Evolutionary conservation across 176 grass and related monocot species (phyloP), one percentile per base, ranked within the genome.

Genomic region (Zea mays): DNA sequence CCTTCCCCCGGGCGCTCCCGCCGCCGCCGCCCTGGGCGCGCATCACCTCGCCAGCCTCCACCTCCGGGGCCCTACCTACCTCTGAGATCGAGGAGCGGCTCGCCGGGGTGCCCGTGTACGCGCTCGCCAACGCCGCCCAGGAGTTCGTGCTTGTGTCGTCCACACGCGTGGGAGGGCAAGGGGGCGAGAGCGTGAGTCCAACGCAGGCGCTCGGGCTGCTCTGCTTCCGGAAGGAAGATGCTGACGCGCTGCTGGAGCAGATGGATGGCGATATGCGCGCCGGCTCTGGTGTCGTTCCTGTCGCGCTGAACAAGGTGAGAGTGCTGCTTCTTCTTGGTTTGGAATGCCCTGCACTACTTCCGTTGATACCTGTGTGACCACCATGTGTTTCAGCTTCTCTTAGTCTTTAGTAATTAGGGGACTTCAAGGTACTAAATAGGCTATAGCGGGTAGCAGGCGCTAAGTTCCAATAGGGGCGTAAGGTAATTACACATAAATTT

Each of bases 21-120:
- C 62, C 55, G 19, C 52, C 62, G 62, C 61, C 80, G 5, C 46
- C 45, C 16, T 76, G 81, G 66, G 76, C 77, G 1, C 73, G 54
- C 56, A 78, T 71, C 61, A 55, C 62, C 20, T 52, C 79, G 50
- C 1, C 69, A 8, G 19, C 62, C 49, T 48, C 59, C 1, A 5
- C 58, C 2, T 46, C 87, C 1, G 11, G 35, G n/a, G 62, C 74
- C 2, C 77, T 84, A 7, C 68, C 84, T 2, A 9, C 13, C 7
- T 10, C 69, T 0, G 81, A 80, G 77, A 90, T 93, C 61, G 85
- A 90, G 87, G 91, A 88, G 59, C 82, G 85, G 65, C 91, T 93
- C 52, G 79, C 87, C 39, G 91, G 91, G 33, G 87, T 93, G 69
- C 91, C 91, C 69, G 91, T 93, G 10, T 93, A 90, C 75, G 87